Evolutionary conservation across 768 basidiomycete genomes (phyloP), one percentile per base, ranked within the genome.

Genomic region (Podaxis rugospora): DNA sequence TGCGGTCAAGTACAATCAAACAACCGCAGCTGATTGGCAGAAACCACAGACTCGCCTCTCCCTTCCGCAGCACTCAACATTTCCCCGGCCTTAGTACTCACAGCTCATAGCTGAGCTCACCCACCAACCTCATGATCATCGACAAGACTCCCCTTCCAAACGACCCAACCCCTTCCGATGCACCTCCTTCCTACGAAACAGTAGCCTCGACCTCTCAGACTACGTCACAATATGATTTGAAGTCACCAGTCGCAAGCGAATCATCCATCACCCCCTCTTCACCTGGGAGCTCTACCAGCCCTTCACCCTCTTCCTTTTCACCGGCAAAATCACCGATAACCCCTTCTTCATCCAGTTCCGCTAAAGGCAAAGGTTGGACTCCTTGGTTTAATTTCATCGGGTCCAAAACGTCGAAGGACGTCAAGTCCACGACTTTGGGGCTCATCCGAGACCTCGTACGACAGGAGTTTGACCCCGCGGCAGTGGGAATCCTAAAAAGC

Each of bases 371-470:
- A 60, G 71, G 65, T 2, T 64, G 68, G 11, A 68, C 68, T 0
- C 70, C 60, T 40, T 78, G 76, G 77, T 77, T 78, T 62, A 69
- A 64, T 49, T 79, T 77, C 63, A 56, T 71, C 10, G 42, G 42
- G 7, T 74, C 71, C 1, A 72, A 74, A 42, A 76, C 74, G 4
- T 68, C 77, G 3, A 76, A 78, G 46, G 82, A 88, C 65, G 79
- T 87, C 32, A 78, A 77, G 3, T 68, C 69, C 32, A 88, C 86
- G 1, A 78, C 87, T 3, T 72, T 80, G 1, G 74, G 77, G 1
- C 79, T 88, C 18, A 64, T 89, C 13, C 81, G 83, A 4, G 87
- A 87, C 66, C 73, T 86, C 28, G 81, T 85, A 9, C 74, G 74
- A 39, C 74, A 78, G 27, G 74, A 75, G 28, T 64, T 69, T 42